Base-by-base conservation (phyloP, 441 rosid genomes). In the Populus hybrid region DNA sequence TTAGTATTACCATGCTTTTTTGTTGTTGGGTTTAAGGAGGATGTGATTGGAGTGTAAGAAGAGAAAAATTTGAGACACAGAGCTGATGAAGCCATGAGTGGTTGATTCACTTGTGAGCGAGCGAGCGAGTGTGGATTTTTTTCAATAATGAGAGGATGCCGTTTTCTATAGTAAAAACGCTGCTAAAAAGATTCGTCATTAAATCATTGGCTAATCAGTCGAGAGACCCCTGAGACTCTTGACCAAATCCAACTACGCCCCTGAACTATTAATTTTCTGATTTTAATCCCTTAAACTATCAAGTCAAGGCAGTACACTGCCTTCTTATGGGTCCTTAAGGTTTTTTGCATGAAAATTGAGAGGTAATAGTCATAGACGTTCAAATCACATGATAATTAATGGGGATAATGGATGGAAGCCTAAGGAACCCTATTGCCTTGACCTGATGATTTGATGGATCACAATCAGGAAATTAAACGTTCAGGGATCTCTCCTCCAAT, bases 61-160 rank as follows among this genome's bases (percentile, higher is more conserved):
- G 82, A 76, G 4, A 59, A 77, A 45, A 77, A 69, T 68, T 75
- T 83, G 35, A 77, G 77, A 78, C 68, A 76, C 68, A 81, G 81
- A 40, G 83, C 18, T 53, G 61, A 53, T 45, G 83, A 28, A 59
- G 78, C 77, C 89, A 87, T 86, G 50, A 77, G 81, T 35, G 75
- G 8, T 18, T 53, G 61, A 16, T 53, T 53, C n/a, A 16, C 61
- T 53, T 6, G n/a, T 10, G 33, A 35, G 38, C 28, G 64, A 14
- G 21, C 4, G 40, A 67, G 7, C 20, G 23, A 35, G 9, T 28
- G 63, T 26, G 61, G 69, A 61, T 59, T 20, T 42, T 26, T 74
- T 74, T 18, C 23, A 18, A 24, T 2, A 3, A 29, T 6, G 38
- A 24, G 18, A 20, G 4, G 76, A 74, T 28, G 66, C 29, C 56